Percentiles rank a stretch among this genome's conserved stretches.
Conservation (phyloP, 2,329 filamentous ascomycete species). For the Exophiala calicioides region DNA sequence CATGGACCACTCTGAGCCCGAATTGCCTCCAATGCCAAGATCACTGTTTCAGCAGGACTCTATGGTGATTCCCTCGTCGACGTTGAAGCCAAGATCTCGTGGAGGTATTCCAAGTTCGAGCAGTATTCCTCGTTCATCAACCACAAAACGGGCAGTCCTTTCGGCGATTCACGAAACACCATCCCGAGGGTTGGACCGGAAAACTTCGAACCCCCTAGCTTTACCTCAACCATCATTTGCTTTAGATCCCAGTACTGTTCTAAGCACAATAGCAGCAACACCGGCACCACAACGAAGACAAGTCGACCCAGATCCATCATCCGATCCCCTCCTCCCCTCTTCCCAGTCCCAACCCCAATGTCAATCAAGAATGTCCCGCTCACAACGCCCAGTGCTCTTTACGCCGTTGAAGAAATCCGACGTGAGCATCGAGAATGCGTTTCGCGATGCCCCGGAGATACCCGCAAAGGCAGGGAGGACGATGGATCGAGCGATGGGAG, state of each 20-base stretch:
- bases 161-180: conserved; percentile 43
- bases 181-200: conserved; percentile 37
- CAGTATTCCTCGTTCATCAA: conserved; percentile 18
- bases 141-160: conserved; percentile 28
- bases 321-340: conserved; percentile 34
- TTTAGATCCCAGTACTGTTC: background rate
- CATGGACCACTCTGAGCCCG: conserved; percentile 16
- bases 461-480: conserved; percentile 26
- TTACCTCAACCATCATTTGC: conserved; percentile 2
- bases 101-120: conserved; percentile 22
- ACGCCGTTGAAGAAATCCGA: conserved; percentile 28
- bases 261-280: conserved; percentile 15
- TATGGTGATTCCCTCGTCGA: conserved; percentile 33
- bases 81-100: conserved; percentile 30
- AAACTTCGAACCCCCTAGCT: conserved; percentile 24
- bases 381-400: conserved; percentile 26
- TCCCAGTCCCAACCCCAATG: conserved; percentile 22
- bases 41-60: conserved; percentile 10
- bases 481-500: conserved; percentile 33
- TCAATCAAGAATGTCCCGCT: conserved; percentile 16
- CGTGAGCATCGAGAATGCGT: conserved; percentile 22
- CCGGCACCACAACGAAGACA: conserved; percentile 9
- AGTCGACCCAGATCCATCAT: conserved; percentile 17
- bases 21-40: conserved; percentile 20
- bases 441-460: conserved; percentile 37